These are phyloP conservation scores for Diaporthe vexans DNA, from an alignment of 2,329 filamentous ascomycete species.

Conservation along the genomic window DNA sequence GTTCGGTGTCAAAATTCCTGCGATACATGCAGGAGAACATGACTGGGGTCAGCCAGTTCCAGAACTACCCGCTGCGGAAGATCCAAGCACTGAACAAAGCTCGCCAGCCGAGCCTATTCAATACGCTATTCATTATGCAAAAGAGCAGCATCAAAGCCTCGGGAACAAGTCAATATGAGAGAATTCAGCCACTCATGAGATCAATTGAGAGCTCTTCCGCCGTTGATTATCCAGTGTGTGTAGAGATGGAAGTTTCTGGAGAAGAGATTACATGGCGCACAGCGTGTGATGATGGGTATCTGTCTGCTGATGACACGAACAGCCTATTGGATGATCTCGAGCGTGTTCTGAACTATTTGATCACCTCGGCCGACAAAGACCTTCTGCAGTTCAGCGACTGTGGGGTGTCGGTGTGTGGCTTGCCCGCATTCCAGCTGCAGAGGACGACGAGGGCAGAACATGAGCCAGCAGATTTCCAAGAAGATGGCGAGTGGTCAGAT, in stretches of 20 bases:
- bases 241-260: slow-evolving; percentile 79
- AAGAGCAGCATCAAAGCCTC: slow-evolving; percentile 46
- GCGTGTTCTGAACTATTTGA: slow-evolving; percentile 67
- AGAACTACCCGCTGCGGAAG: slow-evolving; percentile 83
- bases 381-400: slow-evolving; percentile 67
- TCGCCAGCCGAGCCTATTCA: slow-evolving; percentile 61
- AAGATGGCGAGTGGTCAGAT: slow-evolving; percentile 51
- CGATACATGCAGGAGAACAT: slow-evolving; percentile 81
- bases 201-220: slow-evolving; percentile 75
- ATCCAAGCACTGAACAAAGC: slow-evolving; percentile 62
- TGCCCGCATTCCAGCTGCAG: slow-evolving; percentile 59
- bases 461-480: slow-evolving; percentile 21
- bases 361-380: slow-evolving; percentile 61
- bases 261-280: slow-evolving; percentile 76
- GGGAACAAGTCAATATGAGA: not conserved
- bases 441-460: not conserved
- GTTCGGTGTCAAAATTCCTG: slow-evolving; percentile 74
- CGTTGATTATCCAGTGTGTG: slow-evolving; percentile 85
- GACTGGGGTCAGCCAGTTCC: slow-evolving; percentile 75
- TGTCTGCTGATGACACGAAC: slow-evolving; percentile 61
- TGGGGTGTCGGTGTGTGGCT: slow-evolving; percentile 74
- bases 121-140: slow-evolving; percentile 70
- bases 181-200: slow-evolving; percentile 62
- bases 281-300: slow-evolving; percentile 73
- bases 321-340: slow-evolving; percentile 73